Evolutionary conservation across 2,329 filamentous ascomycete genomes (phyloP).

Genomic region (Colletotrichum chlorophyti): DNA sequence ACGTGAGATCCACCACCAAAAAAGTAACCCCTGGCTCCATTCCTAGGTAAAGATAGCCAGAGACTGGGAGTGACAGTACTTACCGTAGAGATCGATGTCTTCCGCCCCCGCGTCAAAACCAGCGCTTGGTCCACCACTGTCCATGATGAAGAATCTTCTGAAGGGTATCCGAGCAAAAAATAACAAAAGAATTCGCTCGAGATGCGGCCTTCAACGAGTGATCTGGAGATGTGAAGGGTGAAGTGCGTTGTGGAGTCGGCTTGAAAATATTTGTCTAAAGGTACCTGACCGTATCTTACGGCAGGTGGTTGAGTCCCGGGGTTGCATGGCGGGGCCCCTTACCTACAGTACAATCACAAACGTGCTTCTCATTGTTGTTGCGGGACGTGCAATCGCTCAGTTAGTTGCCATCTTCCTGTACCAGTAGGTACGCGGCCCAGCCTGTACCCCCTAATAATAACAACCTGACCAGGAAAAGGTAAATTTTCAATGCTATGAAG

Average conservation of each 20-base stretch:
- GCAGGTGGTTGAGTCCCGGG: not conserved
- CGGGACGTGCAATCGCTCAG: constrained; percentile 11
- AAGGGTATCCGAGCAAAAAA: constrained; percentile 20
- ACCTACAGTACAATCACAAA: constrained; percentile 3
- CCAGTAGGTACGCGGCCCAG: not conserved
- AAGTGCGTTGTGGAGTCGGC: constrained; percentile 26
- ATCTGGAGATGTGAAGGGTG: constrained; percentile 26
- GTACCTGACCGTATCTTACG: not conserved
- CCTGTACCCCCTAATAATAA: too few relatives aligned
- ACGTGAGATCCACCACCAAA: constrained; percentile 27
- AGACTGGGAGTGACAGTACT: too few relatives aligned
- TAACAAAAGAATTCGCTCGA: constrained; percentile 28
- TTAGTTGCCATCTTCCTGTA: too few relatives aligned
- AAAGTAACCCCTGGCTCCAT: constrained; percentile 24
- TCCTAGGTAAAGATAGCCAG: too few relatives aligned
- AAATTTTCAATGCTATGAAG: too few relatives aligned
- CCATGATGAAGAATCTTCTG: constrained; percentile 30
- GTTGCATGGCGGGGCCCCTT: constrained; percentile 23
- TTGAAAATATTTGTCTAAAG: constrained; percentile 27
- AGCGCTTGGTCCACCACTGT: constrained; percentile 28
- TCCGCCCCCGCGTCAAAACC: constrained; percentile 34
- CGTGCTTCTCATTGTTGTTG: too few relatives aligned
- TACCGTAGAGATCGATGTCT: constrained; percentile 69
- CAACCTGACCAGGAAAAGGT: too few relatives aligned
- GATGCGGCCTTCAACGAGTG: constrained; percentile 21